A percentile compares a stretch with the other conserved stretches of the same genome.
phyloP scores from a whole-genome alignment of 306 rosid genomes.

The Citrullus mucosospermus region DNA sequence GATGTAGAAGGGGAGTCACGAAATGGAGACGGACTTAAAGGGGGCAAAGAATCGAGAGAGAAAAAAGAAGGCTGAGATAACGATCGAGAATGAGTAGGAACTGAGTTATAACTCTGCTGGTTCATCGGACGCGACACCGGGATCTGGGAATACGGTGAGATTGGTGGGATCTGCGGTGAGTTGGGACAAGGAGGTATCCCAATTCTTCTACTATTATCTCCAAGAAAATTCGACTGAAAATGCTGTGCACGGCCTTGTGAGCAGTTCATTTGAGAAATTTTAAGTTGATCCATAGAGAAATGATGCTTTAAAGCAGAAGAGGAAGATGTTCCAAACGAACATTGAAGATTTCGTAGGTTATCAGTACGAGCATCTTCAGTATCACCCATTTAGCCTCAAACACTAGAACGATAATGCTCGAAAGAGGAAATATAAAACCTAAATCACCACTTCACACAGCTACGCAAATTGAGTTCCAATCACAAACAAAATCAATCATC shows the following conservation, averaged over 20 bases:
- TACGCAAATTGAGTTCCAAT: background rate
- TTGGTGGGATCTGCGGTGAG: slow-evolving; percentile 80
- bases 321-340: slow-evolving; percentile 49
- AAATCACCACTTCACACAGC: background rate
- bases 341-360: slow-evolving; percentile 58
- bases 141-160: slow-evolving; percentile 92
- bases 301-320: slow-evolving; percentile 47
- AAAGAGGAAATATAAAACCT: background rate
- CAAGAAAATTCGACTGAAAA: slow-evolving; percentile 32
- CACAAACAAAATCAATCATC: background rate
- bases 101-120: slow-evolving; percentile 34
- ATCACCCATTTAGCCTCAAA: slow-evolving; percentile 41
- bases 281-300: slow-evolving; percentile 49
- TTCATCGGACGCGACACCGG: slow-evolving; percentile 43
- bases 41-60: slow-evolving; percentile 72
- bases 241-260: slow-evolving; percentile 55
- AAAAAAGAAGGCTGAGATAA: slow-evolving; percentile 74
- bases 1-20: slow-evolving; percentile 58
- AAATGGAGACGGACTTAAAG: slow-evolving; percentile 65
- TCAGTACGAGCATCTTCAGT: slow-evolving; percentile 49
- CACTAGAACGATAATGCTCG: background rate
- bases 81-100: slow-evolving; percentile 72
- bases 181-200: slow-evolving; percentile 78
- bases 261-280: slow-evolving; percentile 40
- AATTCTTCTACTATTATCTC: slow-evolving; percentile 26